phyloP scores from a whole-genome alignment of 1,284 basidiomycete species.

The Naganishia cerealis region DNA sequence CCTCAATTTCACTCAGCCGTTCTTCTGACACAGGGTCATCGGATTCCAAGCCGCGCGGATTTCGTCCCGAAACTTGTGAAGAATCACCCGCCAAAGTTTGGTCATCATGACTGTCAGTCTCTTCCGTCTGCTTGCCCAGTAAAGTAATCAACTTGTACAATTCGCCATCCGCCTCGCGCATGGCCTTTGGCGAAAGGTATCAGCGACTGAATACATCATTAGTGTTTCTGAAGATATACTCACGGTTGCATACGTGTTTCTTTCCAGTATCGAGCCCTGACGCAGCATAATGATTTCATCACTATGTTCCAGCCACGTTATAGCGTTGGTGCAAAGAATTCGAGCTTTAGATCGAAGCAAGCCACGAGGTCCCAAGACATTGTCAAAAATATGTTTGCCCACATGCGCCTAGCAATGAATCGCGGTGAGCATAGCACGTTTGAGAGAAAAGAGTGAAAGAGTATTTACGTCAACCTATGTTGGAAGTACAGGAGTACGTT shows the following conservation, averaged over 20 bases:
- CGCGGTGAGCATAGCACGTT: slow-evolving; percentile 50
- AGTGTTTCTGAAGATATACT: not conserved
- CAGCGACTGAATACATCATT: no score
- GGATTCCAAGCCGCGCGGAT: slow-evolving; percentile 31
- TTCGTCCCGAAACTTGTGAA: slow-evolving; percentile 29
- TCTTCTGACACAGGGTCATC: slow-evolving; percentile 14
- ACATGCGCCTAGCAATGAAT: slow-evolving; percentile 63
- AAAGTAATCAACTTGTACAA: slow-evolving; percentile 72
- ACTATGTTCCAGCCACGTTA: slow-evolving; percentile 77
- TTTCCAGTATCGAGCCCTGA: slow-evolving; percentile 79
- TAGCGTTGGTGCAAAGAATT: slow-evolving; percentile 84
- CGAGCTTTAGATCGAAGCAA: slow-evolving; percentile 81
- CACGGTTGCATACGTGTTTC: slow-evolving; percentile 64
- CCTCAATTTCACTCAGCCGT: slow-evolving; percentile 38
- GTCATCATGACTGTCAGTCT: slow-evolving; percentile 55
- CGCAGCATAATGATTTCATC: slow-evolving; percentile 79
- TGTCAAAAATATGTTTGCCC: slow-evolving; percentile 66
- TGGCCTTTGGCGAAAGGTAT: slow-evolving; percentile 51
- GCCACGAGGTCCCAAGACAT: slow-evolving; percentile 85
- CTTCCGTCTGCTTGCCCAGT: slow-evolving; percentile 56
- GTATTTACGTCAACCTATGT: slow-evolving; percentile 31
- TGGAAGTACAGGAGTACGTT: no score
- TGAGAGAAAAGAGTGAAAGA: slow-evolving; percentile 39
- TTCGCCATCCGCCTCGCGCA: slow-evolving; percentile 67
- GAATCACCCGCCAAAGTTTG: slow-evolving; percentile 9